Conservation (phyloP, 106 monocot species). For the Triglochin maritima region DNA sequence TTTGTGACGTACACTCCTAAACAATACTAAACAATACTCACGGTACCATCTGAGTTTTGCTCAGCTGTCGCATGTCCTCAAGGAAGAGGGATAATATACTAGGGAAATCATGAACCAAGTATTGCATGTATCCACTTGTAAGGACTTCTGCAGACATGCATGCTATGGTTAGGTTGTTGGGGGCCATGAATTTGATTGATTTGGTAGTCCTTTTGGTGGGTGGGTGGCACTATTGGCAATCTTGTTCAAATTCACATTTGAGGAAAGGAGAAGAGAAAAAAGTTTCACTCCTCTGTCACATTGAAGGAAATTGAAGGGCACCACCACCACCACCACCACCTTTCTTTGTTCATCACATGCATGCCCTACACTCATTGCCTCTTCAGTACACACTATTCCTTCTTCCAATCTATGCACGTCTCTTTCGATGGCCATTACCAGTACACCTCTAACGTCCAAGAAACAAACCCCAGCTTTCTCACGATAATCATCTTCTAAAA, state of each 20-base stretch:
- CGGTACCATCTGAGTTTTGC: too few relatives aligned
- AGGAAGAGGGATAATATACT: too few relatives aligned
- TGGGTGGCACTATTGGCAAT: conserved; percentile 6
- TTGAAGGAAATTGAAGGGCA: conserved; percentile 1
- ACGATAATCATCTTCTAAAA: too few relatives aligned
- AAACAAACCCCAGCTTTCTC: too few relatives aligned
- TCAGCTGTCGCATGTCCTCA: too few relatives aligned
- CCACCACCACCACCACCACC: conserved; percentile 2
- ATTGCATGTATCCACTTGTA: too few relatives aligned
- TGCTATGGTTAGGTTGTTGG: background rate
- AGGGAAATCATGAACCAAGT: too few relatives aligned
- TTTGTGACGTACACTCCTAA: too few relatives aligned
- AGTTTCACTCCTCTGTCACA: background rate
- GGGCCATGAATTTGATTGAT: conserved; percentile 3
- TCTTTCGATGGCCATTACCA: background rate
- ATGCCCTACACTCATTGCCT: background rate
- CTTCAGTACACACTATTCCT: background rate
- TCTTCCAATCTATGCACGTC: background rate
- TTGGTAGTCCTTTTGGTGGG: conserved; percentile 12
- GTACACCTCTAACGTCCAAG: too few relatives aligned
- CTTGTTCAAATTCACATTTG: conserved; percentile 1
- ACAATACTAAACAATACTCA: too few relatives aligned
- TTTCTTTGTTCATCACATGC: conserved; percentile 4
- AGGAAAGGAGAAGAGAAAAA: background rate
- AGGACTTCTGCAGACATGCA: background rate